These are phyloP conservation scores for Ephemerocybe angulata DNA, from an alignment of 768 basidiomycete genomes.

Conservation along the genomic window DNA sequence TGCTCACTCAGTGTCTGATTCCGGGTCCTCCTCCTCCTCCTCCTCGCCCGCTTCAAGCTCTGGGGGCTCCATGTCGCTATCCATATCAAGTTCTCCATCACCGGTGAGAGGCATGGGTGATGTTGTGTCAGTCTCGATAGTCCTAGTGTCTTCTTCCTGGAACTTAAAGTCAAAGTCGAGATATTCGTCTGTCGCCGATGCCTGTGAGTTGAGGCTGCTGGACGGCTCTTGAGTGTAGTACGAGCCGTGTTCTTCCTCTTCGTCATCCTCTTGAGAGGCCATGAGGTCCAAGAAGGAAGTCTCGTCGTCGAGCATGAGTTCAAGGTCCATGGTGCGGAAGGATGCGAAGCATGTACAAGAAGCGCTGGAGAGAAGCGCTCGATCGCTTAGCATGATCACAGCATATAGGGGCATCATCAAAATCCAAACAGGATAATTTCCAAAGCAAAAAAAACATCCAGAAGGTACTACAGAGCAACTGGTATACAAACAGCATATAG, in stretches of 20 bases:
- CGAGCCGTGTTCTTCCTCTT: background rate
- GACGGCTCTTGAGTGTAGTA: background rate
- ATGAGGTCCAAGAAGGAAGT: background rate
- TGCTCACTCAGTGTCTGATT: background rate
- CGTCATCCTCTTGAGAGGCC: slow-evolving; percentile 2
- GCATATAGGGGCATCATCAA: no score
- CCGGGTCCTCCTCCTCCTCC: background rate
- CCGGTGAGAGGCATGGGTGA: no score
- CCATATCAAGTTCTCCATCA: background rate
- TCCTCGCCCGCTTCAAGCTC: background rate
- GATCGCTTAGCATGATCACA: no score
- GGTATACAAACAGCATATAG: no score
- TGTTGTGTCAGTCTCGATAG: background rate
- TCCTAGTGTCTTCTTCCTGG: no score
- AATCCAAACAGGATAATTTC: no score
- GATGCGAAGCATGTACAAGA: no score
- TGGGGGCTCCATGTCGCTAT: background rate
- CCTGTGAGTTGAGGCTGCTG: background rate
- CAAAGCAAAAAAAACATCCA: background rate
- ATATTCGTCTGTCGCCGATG: background rate
- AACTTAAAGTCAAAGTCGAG: background rate
- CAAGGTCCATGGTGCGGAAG: background rate
- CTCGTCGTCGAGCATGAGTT: background rate
- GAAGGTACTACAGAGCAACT: no score
- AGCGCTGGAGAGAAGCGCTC: no score